Evolutionary conservation across 129 eudicot species (phyloP), one percentile per base, ranked within the genome.

Genomic region (Oenanthe sinensis): DNA sequence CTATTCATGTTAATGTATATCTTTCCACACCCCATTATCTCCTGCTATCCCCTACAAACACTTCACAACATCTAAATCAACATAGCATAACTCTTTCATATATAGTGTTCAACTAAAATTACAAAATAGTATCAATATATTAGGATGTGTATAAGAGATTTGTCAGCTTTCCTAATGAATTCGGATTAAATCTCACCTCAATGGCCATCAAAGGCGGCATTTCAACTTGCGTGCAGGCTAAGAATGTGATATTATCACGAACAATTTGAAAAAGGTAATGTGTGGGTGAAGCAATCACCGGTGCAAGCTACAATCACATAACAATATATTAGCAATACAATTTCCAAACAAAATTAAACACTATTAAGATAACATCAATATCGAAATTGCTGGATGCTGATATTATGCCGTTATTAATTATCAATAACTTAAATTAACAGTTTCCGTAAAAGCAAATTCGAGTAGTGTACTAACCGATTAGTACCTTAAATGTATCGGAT

Each of bases 181-280:
- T 39, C 20, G 30, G 79, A 63, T 80, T 26, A 77, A 28, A 39
- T 73, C 88, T 80, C 82, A 94, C 98, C 98, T 94, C 97, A 75
- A 86, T 90, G 76, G 87, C 98, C 98, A 95, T 91, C 81, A 95
- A 84, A 46, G 98, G 98, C 74, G 96, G 98, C 97, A 95, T 95
- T 87, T 95, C 98, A 82, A 91, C 91, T 83, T 95, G 97, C 79
- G 97, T 85, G 84, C 98, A 95, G 10, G 99, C 99, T 74, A 95
- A 86, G 79, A 90, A 95, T 3, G 97, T 95, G 82, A 90, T 87
- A 76, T 97, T 97, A 70, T 92, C 94, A 50, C 97, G 96, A 76
- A 88, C 89, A 80, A 92, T 87, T 82, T 92, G 97, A 75, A 95
- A 95, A 65, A 95, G 89, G 83, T 95, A 95, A 87, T 95, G 99